Base-by-base conservation (phyloP, 2,329 filamentous ascomycete species). In the Phyllosticta citribraziliensis region DNA sequence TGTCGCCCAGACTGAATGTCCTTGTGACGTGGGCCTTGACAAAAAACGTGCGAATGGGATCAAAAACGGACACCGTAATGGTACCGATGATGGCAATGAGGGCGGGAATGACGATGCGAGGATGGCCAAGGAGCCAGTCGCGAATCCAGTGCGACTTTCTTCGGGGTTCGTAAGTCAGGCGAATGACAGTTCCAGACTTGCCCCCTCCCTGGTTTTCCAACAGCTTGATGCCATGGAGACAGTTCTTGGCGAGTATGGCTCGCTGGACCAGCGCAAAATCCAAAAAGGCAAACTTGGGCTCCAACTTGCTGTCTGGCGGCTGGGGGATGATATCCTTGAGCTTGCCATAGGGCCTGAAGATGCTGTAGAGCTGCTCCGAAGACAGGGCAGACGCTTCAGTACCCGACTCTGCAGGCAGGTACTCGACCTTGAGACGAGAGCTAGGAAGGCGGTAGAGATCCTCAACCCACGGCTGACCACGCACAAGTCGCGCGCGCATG, bases 1-100 rank as follows among this genome's bases (percentile, higher is more conserved):
- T 93, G 64, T 94, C 86, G 53, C 84, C 85, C 33, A 94, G 78
- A 62, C 88, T 84, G 63, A 94, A 84, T 0, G 86, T 85, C 55
- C 87, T 83, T 33, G 91, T 91, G 57, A 99, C 86, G 70, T 96
- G 91, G 3, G 88, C 82, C 69, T 91, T 91, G 75, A 97, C 89
- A 68, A 95, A 97, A 70, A 95, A 94, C 0, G 91, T 92, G 53
- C 94, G 85, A 62, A 99, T 92, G 8, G 94, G 94, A 67, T 99
- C 94, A 69, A 99, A 97, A 8, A 97, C 80, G 1, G 89, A 85
- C 20, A 97, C 91, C 0, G 92, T 95, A 55, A 94, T 78, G 35
- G 88, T 86, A 0, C 92, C 91, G 30, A 96, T 71, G 2, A 97
- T 75, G 1, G 91, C 93, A 17, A 90, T 91, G 1, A 96, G 59